Base-by-base conservation (phyloP, 2,329 filamentous ascomycete species). In the Colletotrichum liaoningense region DNA sequence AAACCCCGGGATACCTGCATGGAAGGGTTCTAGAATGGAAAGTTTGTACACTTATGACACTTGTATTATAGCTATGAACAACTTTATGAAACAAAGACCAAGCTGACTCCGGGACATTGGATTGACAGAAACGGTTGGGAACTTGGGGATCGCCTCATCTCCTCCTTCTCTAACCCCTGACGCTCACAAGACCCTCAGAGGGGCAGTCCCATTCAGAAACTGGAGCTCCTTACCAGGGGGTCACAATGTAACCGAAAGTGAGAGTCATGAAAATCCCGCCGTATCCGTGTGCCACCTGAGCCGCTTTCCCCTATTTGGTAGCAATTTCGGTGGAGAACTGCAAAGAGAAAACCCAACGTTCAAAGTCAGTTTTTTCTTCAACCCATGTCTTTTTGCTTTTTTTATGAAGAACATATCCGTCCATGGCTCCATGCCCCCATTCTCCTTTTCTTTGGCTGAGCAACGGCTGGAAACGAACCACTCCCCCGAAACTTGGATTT, bases 251-350 rank as follows among this genome's bases (percentile, higher is more conserved):
- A 58, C 66, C 70, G 70, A 73, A 30, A 69, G 69, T 63, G 59
- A 63, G 59, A 55, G 54, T 30, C 42, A 46, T 59, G 38, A 19
- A 38, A 55, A 14, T 38, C 60, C 70, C 66, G 55, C 70, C 55
- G 60, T 56, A 38, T 73, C 70, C 70, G 60, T 42, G 46, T 66
- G 42, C 63, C 70, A 73, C 70, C 70, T 70, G 70, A 70, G 46
- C 54, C 42, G 60, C 67, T 56, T 65, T 70, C 22, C 67, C 60
- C 16, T 9, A 30, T 73, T 73, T 14, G 70, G 60, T 49, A 65
- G 60, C 60, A 70, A 73, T 70, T 22, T 70, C 67, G 55, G 70
- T 70, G 70, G 70, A 70, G 70, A 60, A 22, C n/a, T 12, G 11
- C 5, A 16, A 28, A 35, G 49, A 64, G 59, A 66, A 58, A 35